Percentiles rank a stretch among this genome's conserved stretches.
phyloP scores from a whole-genome alignment of 208 protist species.

The Leishmania braziliensis region DNA sequence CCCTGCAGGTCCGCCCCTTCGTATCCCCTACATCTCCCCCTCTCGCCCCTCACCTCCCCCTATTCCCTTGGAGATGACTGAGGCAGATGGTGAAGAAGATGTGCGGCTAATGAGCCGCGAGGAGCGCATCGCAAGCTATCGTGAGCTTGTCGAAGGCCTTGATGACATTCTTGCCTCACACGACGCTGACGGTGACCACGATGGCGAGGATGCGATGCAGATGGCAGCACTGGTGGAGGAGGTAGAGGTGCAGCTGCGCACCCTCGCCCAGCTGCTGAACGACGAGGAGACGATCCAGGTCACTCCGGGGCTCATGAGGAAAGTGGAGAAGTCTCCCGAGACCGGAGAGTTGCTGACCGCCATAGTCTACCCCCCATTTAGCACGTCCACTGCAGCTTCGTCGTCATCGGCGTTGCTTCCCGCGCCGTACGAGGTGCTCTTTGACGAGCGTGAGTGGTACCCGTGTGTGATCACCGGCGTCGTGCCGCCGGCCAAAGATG shows the following conservation, averaged over 20 bases:
- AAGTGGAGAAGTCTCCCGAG: slow-evolving; percentile 12
- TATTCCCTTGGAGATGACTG: background rate
- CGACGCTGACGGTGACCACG: slow-evolving; percentile 19
- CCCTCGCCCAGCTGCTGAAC: slow-evolving; percentile 57
- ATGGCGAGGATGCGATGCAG: slow-evolving; percentile 42
- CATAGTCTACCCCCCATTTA: slow-evolving; percentile 15
- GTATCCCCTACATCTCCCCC: background rate
- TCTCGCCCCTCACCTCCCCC: background rate
- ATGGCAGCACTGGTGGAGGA: slow-evolving; percentile 54
- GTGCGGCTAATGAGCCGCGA: slow-evolving; percentile 32
- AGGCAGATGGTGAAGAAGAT: slow-evolving; percentile 18
- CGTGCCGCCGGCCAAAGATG: slow-evolving; percentile 39
- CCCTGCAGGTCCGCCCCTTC: background rate
- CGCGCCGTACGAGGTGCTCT: slow-evolving; percentile 76
- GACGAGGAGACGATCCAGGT: slow-evolving; percentile 44
- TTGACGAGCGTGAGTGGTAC: slow-evolving; percentile 70
- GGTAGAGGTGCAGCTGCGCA: slow-evolving; percentile 42
- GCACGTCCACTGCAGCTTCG: background rate
- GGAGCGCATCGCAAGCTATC: slow-evolving; percentile 34
- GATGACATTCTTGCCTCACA: slow-evolving; percentile 21
- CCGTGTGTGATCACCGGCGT: slow-evolving; percentile 69
- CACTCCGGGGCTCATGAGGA: slow-evolving; percentile 46
- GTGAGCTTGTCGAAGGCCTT: slow-evolving; percentile 30
- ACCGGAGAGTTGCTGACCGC: slow-evolving; percentile 15
- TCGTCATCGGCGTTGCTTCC: slow-evolving; percentile 16